Evolutionary conservation across 2,329 filamentous ascomycete species (phyloP).

Genomic region (Sarocladium oryzae): DNA sequence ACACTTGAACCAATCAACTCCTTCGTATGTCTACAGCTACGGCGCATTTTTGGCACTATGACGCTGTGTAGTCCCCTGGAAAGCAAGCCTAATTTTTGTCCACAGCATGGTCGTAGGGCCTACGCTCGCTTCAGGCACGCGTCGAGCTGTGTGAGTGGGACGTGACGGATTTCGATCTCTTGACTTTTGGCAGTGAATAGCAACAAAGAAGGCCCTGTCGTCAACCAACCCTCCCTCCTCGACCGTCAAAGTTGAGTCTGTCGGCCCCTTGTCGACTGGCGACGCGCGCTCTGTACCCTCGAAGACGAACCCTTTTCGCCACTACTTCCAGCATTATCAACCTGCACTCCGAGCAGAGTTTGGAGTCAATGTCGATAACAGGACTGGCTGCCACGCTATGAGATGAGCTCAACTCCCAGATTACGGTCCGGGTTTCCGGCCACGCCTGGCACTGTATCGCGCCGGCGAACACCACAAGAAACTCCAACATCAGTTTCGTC

Average conservation of each 20-base stretch:
- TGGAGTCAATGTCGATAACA: constrained; percentile 15
- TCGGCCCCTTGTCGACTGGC: too few species aligned
- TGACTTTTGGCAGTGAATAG: constrained; percentile 9
- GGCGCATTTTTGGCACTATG: not conserved
- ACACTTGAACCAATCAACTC: not conserved
- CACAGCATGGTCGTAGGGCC: not conserved
- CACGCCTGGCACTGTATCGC: constrained; percentile 54
- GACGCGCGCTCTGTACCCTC: too few species aligned
- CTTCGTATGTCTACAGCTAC: not conserved
- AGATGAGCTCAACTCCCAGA: constrained; percentile 79
- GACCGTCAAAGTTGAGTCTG: too few species aligned
- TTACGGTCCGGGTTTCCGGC: constrained; percentile 75
- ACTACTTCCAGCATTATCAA: too few species aligned
- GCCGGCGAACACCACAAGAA: constrained; percentile 25
- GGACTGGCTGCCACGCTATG: constrained; percentile 42
- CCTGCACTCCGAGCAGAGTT: too few species aligned
- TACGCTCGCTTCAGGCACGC: not conserved
- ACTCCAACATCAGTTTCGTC: constrained; percentile 23
- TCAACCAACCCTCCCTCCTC: too few species aligned
- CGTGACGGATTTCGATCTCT: constrained; percentile 5
- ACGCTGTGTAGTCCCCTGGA: not conserved
- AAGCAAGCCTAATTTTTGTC: too few species aligned
- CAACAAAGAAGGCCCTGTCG: constrained; percentile 3
- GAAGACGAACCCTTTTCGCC: too few species aligned
- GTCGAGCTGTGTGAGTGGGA: constrained; percentile 7